Conservation (phyloP, 371 early-diverging fungal species). For the Mucor velutinosus region DNA sequence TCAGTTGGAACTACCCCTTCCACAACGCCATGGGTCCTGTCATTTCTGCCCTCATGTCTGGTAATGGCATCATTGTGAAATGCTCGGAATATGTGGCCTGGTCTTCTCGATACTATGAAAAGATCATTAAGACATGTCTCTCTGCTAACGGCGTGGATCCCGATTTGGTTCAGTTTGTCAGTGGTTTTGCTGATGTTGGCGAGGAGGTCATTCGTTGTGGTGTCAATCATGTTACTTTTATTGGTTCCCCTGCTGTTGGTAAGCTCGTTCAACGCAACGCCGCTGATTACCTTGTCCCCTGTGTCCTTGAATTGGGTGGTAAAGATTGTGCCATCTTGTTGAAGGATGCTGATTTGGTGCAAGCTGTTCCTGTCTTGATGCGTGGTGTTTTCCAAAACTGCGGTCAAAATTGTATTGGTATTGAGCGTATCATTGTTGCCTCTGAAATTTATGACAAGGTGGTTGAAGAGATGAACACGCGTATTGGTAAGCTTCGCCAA, state of each 20-base stretch:
- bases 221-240: constrained; percentile 82
- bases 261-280: constrained; percentile 77
- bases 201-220: constrained; percentile 66
- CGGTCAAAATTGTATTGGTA: constrained; percentile 88
- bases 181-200: constrained; percentile 82
- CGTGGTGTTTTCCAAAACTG: constrained; percentile 84
- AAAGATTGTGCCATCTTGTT: constrained; percentile 83
- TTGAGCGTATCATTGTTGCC: constrained; percentile 77
- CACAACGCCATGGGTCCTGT: constrained; percentile 84
- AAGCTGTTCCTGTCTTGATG: constrained; percentile 73
- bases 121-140: constrained; percentile 68
- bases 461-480: constrained; percentile 58
- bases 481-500: constrained; percentile 63
- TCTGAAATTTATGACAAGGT: constrained; percentile 68
- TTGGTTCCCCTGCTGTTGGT: constrained; percentile 85
- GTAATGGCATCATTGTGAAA: constrained; percentile 86
- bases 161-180: constrained; percentile 78
- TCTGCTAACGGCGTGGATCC: constrained; percentile 72
- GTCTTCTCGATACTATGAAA: constrained; percentile 69
- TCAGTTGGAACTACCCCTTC: constrained; percentile 89
- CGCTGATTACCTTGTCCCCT: constrained; percentile 75
- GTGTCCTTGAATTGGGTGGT: constrained; percentile 90
- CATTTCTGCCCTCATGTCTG: constrained; percentile 83
- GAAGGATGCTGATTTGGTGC: constrained; percentile 71
- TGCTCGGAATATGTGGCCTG: constrained; percentile 86